These are phyloP conservation scores for Gleditsia sinensis DNA, from an alignment of 306 rosid genomes.

Conservation along the genomic window DNA sequence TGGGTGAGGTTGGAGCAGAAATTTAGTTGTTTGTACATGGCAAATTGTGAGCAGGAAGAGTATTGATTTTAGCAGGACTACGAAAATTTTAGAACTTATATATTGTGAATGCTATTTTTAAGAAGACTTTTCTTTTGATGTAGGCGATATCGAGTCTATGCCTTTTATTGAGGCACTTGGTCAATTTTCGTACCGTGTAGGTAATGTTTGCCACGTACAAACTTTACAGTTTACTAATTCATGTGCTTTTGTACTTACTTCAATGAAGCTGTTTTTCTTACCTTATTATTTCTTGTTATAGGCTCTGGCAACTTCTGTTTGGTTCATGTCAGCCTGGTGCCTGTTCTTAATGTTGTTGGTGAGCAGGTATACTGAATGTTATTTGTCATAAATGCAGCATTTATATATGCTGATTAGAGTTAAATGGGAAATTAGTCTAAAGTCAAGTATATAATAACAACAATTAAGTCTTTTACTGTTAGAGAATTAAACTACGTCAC, in stretches of 20 bases:
- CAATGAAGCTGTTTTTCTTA: slow-evolving; percentile 8
- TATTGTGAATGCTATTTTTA: neutral
- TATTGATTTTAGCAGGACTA: neutral
- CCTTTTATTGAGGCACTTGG: slow-evolving; percentile 64
- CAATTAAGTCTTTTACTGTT: too few species aligned
- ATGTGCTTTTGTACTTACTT: neutral
- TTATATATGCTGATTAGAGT: slow-evolving; percentile 5
- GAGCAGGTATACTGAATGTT: slow-evolving; percentile 60
- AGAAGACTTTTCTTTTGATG: slow-evolving; percentile 26
- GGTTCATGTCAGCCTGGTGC: slow-evolving; percentile 85
- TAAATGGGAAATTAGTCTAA: neutral
- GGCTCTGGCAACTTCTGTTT: slow-evolving; percentile 79
- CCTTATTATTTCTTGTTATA: slow-evolving; percentile 31
- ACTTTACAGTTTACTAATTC: neutral
- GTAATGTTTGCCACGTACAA: slow-evolving; percentile 31
- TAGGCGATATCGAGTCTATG: slow-evolving; percentile 70
- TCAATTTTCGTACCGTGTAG: slow-evolving; percentile 61
- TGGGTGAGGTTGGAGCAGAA: neutral
- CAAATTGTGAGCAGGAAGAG: neutral
- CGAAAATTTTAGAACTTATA: neutral
- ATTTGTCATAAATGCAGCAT: neutral
- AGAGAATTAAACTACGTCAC: too few species aligned
- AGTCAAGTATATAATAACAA: too few species aligned
- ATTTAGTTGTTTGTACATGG: neutral
- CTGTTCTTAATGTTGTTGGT: slow-evolving; percentile 80